phyloP scores from a whole-genome alignment of 257 asterid genomes.

The Nicotiana tomentosiformis region DNA sequence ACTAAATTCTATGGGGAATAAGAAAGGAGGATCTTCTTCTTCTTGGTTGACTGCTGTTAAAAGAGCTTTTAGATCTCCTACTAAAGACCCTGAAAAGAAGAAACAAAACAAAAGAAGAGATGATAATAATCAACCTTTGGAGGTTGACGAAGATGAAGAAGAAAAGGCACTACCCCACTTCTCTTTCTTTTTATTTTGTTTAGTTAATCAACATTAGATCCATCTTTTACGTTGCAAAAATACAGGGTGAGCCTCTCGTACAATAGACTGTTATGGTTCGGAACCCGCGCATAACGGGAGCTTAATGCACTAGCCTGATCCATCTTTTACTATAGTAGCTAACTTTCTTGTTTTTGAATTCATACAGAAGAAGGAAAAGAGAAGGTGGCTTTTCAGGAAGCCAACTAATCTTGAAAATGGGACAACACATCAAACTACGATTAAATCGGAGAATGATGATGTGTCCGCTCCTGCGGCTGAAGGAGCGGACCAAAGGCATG shows the following conservation, averaged over 20 bases:
- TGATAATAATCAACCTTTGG: neutral
- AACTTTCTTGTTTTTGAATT: neutral
- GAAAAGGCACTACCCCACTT: constrained; percentile 20
- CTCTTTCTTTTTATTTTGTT: neutral
- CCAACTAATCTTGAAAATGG: constrained; percentile 13
- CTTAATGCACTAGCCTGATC: no score
- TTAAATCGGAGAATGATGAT: neutral
- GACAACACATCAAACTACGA: neutral
- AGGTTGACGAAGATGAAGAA: constrained; percentile 24
- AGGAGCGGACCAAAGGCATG: constrained; percentile 24
- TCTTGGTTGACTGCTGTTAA: constrained; percentile 47
- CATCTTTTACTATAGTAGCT: neutral
- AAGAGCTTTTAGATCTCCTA: constrained; percentile 45
- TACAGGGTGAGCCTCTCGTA: no score
- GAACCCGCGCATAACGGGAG: no score
- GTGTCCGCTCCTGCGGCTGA: neutral
- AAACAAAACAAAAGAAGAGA: constrained; percentile 14
- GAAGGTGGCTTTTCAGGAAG: constrained; percentile 35
- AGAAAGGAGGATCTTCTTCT: constrained; percentile 25
- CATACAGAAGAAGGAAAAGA: constrained; percentile 32
- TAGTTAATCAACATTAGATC: neutral
- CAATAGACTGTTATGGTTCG: no score
- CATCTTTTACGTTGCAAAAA: neutral
- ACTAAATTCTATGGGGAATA: constrained; percentile 23
- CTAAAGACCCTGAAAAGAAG: constrained; percentile 25